Conservation (phyloP, 1,139 yeast species). For the Taphrina communis region DNA sequence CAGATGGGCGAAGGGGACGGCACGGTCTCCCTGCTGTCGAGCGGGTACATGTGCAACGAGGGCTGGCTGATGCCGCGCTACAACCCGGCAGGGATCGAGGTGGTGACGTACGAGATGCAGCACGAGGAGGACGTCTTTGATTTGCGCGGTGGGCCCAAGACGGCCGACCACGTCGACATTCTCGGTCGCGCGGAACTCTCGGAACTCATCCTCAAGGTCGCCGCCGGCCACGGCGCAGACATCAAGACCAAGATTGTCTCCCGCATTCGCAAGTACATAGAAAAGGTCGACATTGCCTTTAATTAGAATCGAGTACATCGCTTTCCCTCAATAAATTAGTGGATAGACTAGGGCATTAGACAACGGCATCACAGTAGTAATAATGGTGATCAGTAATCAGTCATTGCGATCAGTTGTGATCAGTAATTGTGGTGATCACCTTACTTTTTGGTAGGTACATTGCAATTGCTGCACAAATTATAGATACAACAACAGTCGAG, state of each 20-base stretch:
- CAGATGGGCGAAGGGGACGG: slow-evolving; percentile 93
- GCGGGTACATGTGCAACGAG: slow-evolving; percentile 53
- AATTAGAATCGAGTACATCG: neutral
- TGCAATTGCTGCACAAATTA: too few species aligned
- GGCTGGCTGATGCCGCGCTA: slow-evolving; percentile 55
- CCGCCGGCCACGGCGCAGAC: slow-evolving; percentile 73
- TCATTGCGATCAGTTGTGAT: neutral
- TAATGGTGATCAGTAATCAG: too few species aligned
- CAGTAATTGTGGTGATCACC: neutral
- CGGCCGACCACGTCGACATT: slow-evolving; percentile 97
- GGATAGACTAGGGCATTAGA: too few species aligned
- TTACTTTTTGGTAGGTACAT: too few species aligned
- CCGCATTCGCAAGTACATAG: slow-evolving; percentile 56
- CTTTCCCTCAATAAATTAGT: too few species aligned
- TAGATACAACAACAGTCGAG: too few species aligned
- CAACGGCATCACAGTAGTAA: too few species aligned
- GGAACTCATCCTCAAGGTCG: slow-evolving; percentile 75
- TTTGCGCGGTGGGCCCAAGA: slow-evolving; percentile 94
- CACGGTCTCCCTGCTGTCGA: slow-evolving; percentile 85
- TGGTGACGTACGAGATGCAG: slow-evolving; percentile 83
- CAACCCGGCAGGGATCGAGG: slow-evolving; percentile 77
- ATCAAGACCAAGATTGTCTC: slow-evolving; percentile 69
- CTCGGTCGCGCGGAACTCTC: slow-evolving; percentile 91
- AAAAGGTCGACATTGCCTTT: slow-evolving; percentile 28
- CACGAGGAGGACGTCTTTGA: slow-evolving; percentile 95